A percentile compares a stretch with the other conserved stretches of the same genome.
Conservation (phyloP, 768 basidiomycete species). For the Boletus subcaerulescens region DNA sequence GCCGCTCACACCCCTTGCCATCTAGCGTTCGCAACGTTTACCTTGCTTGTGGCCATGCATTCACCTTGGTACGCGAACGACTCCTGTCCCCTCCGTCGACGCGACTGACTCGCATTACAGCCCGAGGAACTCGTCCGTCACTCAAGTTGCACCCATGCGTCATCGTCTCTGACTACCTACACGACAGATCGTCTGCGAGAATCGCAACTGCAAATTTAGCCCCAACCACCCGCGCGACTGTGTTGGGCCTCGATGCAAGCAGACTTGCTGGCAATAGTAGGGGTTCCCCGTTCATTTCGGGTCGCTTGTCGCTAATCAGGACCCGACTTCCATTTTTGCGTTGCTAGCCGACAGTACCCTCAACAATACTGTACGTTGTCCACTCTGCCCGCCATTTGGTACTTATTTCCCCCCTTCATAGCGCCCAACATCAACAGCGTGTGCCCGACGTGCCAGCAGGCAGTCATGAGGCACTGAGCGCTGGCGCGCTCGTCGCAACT, state of each 20-base stretch:
- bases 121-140: slow-evolving; percentile 37
- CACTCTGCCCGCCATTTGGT: background rate
- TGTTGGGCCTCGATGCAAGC: slow-evolving; percentile 40
- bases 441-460: slow-evolving; percentile 41
- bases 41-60: slow-evolving; percentile 45
- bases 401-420: slow-evolving; percentile 14
- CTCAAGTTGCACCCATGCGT: background rate
- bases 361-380: slow-evolving; percentile 43
- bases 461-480: slow-evolving; percentile 24
- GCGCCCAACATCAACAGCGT: slow-evolving; percentile 42
- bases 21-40: slow-evolving; percentile 47
- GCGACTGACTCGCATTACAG: slow-evolving; percentile 20
- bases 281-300: background rate
- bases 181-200: slow-evolving; percentile 47
- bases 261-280: slow-evolving; percentile 50
- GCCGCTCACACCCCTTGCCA: background rate
- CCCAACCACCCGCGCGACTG: slow-evolving; percentile 47
- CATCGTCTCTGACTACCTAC: slow-evolving; percentile 7
- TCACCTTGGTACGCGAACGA: slow-evolving; percentile 38
- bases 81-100: background rate
- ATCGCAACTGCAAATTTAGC: slow-evolving; percentile 51
- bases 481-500: background rate
- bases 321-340: slow-evolving; percentile 2
- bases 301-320: slow-evolving; percentile 9
- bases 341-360: slow-evolving; percentile 40